A percentile compares a stretch with the other conserved stretches of the same genome.
phyloP scores from a whole-genome alignment of 2,329 filamentous ascomycete species.

The Diaporthe batatas region DNA sequence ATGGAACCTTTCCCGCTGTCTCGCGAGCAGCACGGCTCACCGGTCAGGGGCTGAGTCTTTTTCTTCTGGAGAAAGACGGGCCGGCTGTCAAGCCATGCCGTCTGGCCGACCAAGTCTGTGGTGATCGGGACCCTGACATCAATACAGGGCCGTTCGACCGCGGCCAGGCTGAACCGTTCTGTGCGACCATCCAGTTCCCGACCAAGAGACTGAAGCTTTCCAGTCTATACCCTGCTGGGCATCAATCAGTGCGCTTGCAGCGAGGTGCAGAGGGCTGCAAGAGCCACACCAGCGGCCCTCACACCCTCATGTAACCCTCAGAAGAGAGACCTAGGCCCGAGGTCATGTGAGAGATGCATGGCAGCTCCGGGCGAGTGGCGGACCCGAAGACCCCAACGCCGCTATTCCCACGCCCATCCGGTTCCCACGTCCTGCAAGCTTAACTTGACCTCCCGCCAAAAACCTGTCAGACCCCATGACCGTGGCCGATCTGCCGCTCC shows the following conservation, averaged over 20 bases:
- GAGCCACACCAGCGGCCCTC: constrained; percentile 21
- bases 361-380: constrained; percentile 32
- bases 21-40: constrained; percentile 4
- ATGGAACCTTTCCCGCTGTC: constrained; percentile 16
- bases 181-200: constrained; percentile 20
- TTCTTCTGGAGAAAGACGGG: not conserved
- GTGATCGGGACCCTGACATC: constrained; percentile 1
- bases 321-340: constrained; percentile 9
- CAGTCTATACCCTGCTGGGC: constrained; percentile 17
- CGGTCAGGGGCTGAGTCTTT: constrained; percentile 2
- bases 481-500: constrained; percentile 29
- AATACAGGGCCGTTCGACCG: constrained; percentile 16
- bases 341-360: constrained; percentile 31
- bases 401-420: constrained; percentile 24
- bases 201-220: constrained; percentile 27
- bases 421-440: constrained; percentile 23
- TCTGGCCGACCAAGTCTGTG: not conserved
- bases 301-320: constrained; percentile 3
- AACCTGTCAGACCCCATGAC: constrained; percentile 30
- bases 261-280: constrained; percentile 23
- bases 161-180: constrained; percentile 17
- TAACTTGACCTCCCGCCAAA: constrained; percentile 21
- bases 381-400: constrained; percentile 6
- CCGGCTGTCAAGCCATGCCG: constrained; percentile 12
- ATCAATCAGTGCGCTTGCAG: constrained; percentile 17